These are phyloP conservation scores for Passiflora organensis DNA, from an alignment of 345 rosid genomes.

Conservation along the genomic window DNA sequence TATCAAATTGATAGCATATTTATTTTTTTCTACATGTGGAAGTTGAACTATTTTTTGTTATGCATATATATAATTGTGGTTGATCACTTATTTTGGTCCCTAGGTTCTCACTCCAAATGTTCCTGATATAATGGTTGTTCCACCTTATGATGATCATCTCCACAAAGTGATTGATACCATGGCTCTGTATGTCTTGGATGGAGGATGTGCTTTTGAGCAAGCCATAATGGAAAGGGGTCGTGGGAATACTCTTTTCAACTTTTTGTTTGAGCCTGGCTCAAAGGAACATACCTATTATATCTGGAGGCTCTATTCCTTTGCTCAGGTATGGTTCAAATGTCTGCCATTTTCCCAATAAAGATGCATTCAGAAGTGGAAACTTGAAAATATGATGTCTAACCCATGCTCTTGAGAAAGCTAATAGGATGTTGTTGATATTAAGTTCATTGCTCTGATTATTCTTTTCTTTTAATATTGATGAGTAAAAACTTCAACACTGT, in stretches of 20 bases:
- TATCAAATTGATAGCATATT: too few relatives aligned
- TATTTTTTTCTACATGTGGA: too few relatives aligned
- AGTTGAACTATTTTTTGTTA: constrained; percentile 8
- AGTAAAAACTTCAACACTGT: neutral
- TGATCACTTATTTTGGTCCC: constrained; percentile 14
- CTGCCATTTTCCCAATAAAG: too few relatives aligned
- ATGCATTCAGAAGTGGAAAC: too few relatives aligned
- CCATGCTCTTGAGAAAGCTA: too few relatives aligned
- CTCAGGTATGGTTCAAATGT: constrained; percentile 50
- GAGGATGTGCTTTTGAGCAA: constrained; percentile 98
- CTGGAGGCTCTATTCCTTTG: constrained; percentile 98
- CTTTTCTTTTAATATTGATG: neutral
- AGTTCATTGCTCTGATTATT: neutral
- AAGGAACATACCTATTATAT: constrained; percentile 94
- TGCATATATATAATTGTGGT: neutral
- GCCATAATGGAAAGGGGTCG: constrained; percentile 99
- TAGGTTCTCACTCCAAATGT: constrained; percentile 98
- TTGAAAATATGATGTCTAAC: too few relatives aligned
- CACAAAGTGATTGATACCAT: constrained; percentile 89
- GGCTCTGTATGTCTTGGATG: constrained; percentile 95
- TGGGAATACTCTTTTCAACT: constrained; percentile 84
- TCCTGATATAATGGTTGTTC: constrained; percentile 90
- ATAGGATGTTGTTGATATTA: neutral
- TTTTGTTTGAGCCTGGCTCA: constrained; percentile 91
- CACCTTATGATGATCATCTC: constrained; percentile 82